phyloP scores from a whole-genome alignment of 2,329 filamentous ascomycete genomes.

The Alternaria burnsii region DNA sequence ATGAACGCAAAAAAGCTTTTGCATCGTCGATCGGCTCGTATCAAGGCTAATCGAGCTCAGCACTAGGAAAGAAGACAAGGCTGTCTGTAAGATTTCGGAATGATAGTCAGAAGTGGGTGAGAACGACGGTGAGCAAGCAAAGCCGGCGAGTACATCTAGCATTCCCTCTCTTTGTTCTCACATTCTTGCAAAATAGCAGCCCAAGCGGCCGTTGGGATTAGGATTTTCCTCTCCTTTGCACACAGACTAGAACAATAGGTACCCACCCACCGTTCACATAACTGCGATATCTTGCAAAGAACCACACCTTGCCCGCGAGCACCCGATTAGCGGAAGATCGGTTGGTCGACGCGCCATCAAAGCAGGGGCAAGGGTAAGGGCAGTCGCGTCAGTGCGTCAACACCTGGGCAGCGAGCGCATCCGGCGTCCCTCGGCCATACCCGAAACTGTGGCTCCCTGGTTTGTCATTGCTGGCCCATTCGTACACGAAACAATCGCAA shows the following conservation, averaged over 20 bases:
- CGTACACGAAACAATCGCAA: not conserved
- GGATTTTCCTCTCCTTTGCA: not conserved
- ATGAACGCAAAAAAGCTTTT: not conserved
- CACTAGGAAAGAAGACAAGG: not conserved
- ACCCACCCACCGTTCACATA: not conserved
- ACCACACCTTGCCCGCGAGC: not conserved
- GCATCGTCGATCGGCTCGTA: not conserved
- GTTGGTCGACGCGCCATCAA: not conserved
- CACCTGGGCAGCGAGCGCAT: not conserved
- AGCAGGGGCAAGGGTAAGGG: not conserved
- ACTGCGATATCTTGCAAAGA: not conserved
- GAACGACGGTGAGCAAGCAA: not conserved
- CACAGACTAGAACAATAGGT: not conserved
- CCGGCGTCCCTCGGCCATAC: not conserved
- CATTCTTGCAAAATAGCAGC: not conserved
- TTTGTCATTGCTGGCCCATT: not conserved
- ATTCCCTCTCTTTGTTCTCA: not conserved
- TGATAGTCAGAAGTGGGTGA: not conserved
- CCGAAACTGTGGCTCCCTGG: not conserved
- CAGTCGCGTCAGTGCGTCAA: not conserved
- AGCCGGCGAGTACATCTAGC: not conserved
- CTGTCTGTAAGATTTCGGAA: not conserved
- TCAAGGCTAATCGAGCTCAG: not conserved
- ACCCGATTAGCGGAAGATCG: not conserved
- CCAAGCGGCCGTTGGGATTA: not conserved